Evolutionary conservation across 345 rosid species (phyloP).

Genomic region (Linum tenue): DNA sequence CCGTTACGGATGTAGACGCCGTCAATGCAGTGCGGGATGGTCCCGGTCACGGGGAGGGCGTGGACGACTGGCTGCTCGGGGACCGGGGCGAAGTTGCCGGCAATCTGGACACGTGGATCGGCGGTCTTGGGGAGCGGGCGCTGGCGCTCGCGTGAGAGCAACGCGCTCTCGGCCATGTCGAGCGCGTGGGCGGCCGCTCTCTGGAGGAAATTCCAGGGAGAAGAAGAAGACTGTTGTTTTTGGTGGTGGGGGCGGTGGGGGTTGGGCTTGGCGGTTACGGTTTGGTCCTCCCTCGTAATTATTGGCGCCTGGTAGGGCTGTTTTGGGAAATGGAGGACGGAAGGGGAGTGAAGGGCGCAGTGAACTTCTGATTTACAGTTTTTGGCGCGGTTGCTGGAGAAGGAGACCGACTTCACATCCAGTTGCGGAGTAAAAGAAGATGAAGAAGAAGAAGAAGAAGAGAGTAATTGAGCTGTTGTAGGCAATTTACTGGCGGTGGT

Average conservation of each 20-base stretch:
- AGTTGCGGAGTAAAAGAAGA: constrained; percentile 9
- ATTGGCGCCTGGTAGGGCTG: constrained; percentile 20
- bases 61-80: constrained; percentile 53
- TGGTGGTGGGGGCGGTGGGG: constrained; percentile 17
- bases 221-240: constrained; percentile 13
- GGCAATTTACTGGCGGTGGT: not conserved
- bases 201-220: constrained; percentile 56
- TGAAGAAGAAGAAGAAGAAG: constrained; percentile 12
- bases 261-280: constrained; percentile 13
- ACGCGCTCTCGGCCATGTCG: constrained; percentile 53
- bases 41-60: constrained; percentile 46
- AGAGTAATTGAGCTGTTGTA: not conserved
- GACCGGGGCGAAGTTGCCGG: constrained; percentile 90
- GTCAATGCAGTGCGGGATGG: constrained; percentile 64
- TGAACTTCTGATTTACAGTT: constrained; percentile 13
- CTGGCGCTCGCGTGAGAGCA: constrained; percentile 50
- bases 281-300: constrained; percentile 22
- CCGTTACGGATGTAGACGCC: constrained; percentile 94
- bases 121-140: constrained; percentile 70
- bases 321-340: constrained; percentile 51
- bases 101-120: constrained; percentile 70
- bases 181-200: constrained; percentile 55
- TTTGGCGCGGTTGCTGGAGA: constrained; percentile 13
- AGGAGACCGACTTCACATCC: constrained; percentile 21
- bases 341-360: constrained; percentile 42